Conservation (phyloP, 495 filamentous ascomycete genomes). For the Cercophora newfieldiana region DNA sequence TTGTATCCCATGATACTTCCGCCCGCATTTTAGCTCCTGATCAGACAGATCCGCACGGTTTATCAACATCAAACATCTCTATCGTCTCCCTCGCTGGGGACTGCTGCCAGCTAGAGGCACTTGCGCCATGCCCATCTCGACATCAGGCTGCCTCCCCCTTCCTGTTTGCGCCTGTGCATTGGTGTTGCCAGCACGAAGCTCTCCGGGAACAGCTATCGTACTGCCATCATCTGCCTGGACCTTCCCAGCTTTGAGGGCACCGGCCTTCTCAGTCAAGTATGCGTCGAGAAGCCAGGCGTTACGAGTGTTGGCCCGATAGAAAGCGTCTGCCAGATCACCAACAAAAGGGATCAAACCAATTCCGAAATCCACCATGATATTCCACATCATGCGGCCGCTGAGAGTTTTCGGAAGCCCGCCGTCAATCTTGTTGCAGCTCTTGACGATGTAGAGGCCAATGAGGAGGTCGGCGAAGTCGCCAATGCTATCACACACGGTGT, state of each 20-base stretch:
- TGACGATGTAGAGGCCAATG: slow-evolving; percentile 69
- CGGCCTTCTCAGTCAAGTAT: slow-evolving; percentile 61
- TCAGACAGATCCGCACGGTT: neutral
- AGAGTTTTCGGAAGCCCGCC: slow-evolving; percentile 64
- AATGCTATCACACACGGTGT: slow-evolving; percentile 44
- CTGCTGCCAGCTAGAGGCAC: neutral
- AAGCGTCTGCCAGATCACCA: slow-evolving; percentile 74
- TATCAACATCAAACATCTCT: neutral
- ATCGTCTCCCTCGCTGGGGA: neutral
- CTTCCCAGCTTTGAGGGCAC: slow-evolving; percentile 41
- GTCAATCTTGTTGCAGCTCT: slow-evolving; percentile 65
- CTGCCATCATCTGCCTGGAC: slow-evolving; percentile 29
- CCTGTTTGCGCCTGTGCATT: neutral
- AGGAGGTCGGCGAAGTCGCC: slow-evolving; percentile 75
- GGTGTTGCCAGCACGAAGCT: neutral
- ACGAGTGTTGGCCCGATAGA: slow-evolving; percentile 66
- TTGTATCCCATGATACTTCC: neutral
- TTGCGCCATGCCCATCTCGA: slow-evolving; percentile 6
- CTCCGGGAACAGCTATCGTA: neutral
- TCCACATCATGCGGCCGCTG: slow-evolving; percentile 68
- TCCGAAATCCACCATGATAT: slow-evolving; percentile 74
- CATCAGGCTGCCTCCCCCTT: slow-evolving; percentile 1
- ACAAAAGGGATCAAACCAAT: slow-evolving; percentile 83
- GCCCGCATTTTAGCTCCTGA: no score
- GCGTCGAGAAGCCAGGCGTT: slow-evolving; percentile 77